phyloP scores from a whole-genome alignment of 164 flowering plant species.

The Magnolia changhungtana region DNA sequence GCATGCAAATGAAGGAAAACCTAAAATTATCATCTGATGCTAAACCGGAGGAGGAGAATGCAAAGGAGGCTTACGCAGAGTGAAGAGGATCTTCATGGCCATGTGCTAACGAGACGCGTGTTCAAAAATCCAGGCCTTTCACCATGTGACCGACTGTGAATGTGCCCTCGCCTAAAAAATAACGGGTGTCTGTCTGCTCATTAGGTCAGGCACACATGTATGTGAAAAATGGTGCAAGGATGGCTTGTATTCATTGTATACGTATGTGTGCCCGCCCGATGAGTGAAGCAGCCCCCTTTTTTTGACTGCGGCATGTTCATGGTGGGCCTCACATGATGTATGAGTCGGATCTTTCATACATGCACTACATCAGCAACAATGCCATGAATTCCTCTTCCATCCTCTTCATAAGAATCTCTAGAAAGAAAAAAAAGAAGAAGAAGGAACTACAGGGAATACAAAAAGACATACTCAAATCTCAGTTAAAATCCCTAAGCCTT shows the following conservation, averaged over 20 bases:
- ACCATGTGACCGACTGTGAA: not conserved
- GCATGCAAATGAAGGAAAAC: no score
- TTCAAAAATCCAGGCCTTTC: not conserved
- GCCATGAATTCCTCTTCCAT: not conserved
- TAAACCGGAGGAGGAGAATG: not conserved
- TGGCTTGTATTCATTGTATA: no score
- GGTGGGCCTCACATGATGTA: not conserved
- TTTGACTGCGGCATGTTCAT: not conserved
- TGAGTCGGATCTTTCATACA: not conserved
- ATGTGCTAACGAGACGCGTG: not conserved
- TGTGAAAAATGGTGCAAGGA: no score
- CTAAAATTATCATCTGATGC: not conserved
- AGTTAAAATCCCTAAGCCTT: slow-evolving; percentile 78
- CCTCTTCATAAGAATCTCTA: not conserved
- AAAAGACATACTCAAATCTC: slow-evolving; percentile 15
- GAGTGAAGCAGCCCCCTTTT: not conserved
- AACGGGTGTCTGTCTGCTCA: no score
- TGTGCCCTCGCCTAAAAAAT: not conserved
- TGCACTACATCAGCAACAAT: not conserved
- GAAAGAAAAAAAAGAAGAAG: no score
- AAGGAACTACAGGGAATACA: not conserved
- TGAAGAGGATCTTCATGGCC: not conserved
- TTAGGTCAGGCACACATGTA: no score
- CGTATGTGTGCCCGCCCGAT: not conserved
- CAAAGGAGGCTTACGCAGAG: not conserved